Evolutionary conservation across 768 basidiomycete species (phyloP), one percentile per base, ranked within the genome.

Genomic region (Tulasnella sp.): DNA sequence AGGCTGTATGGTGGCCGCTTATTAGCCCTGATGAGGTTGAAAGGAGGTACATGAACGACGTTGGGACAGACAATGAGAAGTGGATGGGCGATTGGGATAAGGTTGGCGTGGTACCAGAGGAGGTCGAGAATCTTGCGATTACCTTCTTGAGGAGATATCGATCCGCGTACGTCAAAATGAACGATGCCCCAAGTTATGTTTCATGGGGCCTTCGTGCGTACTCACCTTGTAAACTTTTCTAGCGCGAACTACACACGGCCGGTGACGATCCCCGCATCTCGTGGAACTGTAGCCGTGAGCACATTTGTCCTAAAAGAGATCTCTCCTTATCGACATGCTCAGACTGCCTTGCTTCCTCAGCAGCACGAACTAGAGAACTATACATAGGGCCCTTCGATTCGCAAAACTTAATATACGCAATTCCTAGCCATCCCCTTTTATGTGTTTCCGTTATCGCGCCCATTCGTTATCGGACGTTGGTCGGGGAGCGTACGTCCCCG

Each of bases 11-110:
- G 93, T 98, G 94, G 93, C 93, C 94, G 11, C 78, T 86, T 38
- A 76, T 96, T 51, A 83, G 80, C 69, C 89, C 92, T 1, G 95
- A 99, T 70, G 93, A 96, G 71, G 85, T 99, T 21, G 79, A 81
- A 67, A 78, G 96, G 67, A 81, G 90, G 61, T 96, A 81, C 70
- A 81, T 97, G 65, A 79, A 92, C 73, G 94, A 98, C 71, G 58
- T 69, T 10, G 69, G 69, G 8, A 75, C 75, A 38, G 78, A 83
- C 59, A 79, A 76, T 60, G 72, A 60, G 68, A 73, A 66, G 32
- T 70, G 62, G 61, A 67, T 42, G 70, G 89, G 89, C 23, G 85
- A 85, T 69, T 97, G 92, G 92, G 82, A 82, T 65, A 78, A 80
- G 48, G 76, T 96, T 62, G 87, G 88, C 23, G 82, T 97, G 60